Base-by-base conservation (phyloP, 768 basidiomycete genomes). In the Mycena chlorophos region DNA sequence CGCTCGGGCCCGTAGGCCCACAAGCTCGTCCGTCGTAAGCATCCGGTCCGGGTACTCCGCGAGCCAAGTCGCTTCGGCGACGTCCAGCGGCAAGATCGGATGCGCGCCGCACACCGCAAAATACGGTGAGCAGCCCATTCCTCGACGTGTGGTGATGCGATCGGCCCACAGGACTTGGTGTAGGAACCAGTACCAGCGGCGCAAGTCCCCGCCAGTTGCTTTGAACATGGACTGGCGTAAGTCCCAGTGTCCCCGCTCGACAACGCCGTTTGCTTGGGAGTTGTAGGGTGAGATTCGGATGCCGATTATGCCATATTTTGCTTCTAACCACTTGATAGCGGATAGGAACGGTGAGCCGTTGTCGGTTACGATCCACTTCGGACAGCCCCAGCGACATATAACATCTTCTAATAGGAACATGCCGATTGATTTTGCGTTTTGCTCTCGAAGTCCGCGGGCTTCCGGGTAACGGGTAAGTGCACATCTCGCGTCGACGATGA, bases 241-340 rank as follows among this genome's bases (percentile, higher is more conserved):
- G 46, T 65, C 61, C 31, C 60, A 65, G 56, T 74, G 73, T 20
- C 59, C 37, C n/a, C 57, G 49, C 49, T 79, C 70, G 1, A 77
- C 64, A 0, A 72, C 52, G 0, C 78, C 68, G n/a, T 80, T 78
- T 0, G 75, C 72, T 4, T 63, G 67, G 0, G 71, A 77, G 55
- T 79, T 78, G 61, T 79, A 80, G 0, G 69, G 63, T 1, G 71
- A 75, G 2, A 80, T 78, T 0, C 65, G 52, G 12, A 80, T 78
- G 29, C 77, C 74, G 0, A 55, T 49, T 22, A 80, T 75, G 2
- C 71, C 51, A 17, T 72, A 72, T 10, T 58, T 57, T 14, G 63
- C 53, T 1, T 53, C 51, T 0, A 69, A 46, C 42, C 38, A 56
- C 3, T 65, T 52, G 5, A 61, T n/a, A 2, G 67, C 74, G 0